phyloP scores from a whole-genome alignment of 345 rosid genomes.

The Boechera retrofracta region DNA sequence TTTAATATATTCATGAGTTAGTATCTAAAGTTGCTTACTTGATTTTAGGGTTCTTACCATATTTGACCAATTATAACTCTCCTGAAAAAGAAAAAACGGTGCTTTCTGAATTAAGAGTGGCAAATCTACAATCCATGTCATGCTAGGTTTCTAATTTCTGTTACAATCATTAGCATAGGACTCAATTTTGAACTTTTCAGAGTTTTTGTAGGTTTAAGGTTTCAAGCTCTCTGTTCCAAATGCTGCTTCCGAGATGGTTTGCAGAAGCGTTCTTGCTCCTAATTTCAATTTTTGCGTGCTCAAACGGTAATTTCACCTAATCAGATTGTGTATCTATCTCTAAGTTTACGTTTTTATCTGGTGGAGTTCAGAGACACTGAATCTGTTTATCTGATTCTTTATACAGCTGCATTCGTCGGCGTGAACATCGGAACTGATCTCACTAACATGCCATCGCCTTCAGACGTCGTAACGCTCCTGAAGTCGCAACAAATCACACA shows the following conservation, averaged over 20 bases:
- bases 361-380: not conserved
- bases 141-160: slow-evolving; percentile 8
- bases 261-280: slow-evolving; percentile 53
- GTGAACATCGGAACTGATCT: slow-evolving; percentile 88
- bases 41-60: slow-evolving; percentile 45
- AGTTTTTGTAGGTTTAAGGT: slow-evolving; percentile 31
- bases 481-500: slow-evolving; percentile 73
- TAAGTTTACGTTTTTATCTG: not conserved
- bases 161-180: not conserved
- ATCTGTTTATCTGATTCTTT: slow-evolving; percentile 17
- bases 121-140: slow-evolving; percentile 1
- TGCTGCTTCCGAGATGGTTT: slow-evolving; percentile 61
- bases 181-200: slow-evolving; percentile 22
- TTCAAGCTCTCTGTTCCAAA: slow-evolving; percentile 41
- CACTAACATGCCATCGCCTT: slow-evolving; percentile 73
- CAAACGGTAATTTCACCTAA: slow-evolving; percentile 56
- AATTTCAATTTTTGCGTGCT: slow-evolving; percentile 46
- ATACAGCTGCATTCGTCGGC: slow-evolving; percentile 79
- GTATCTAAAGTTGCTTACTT: slow-evolving; percentile 29
- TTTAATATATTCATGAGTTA: not conserved
- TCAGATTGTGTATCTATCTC: slow-evolving; percentile 3
- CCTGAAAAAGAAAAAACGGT: not conserved
- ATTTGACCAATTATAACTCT: slow-evolving; percentile 22
- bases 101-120: slow-evolving; percentile 3
- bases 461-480: slow-evolving; percentile 63